Evolutionary conservation across 164 flowering plant genomes (phyloP).

Genomic region (Sedum album): DNA sequence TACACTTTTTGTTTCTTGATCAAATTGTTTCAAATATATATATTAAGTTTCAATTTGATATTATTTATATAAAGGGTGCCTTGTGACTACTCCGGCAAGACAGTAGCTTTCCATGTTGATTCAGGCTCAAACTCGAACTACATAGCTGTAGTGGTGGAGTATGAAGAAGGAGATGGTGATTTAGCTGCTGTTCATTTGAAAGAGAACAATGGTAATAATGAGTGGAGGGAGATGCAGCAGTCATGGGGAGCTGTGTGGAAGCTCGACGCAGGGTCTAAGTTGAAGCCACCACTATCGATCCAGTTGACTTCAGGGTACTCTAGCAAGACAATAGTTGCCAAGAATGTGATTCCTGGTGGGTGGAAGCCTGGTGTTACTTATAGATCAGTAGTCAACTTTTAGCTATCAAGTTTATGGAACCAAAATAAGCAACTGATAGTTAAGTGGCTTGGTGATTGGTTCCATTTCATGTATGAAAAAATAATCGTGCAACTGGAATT

Average conservation of each 20-base stretch:
- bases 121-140: conserved; percentile 45
- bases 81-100: conserved; percentile 40
- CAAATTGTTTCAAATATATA: too few relatives aligned
- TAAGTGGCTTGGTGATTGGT: conserved; percentile 7
- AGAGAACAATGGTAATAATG: conserved; percentile 10
- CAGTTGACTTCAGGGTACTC: conserved; percentile 30
- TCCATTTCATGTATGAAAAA: neutral
- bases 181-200: conserved; percentile 33
- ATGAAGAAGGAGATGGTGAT: conserved; percentile 52
- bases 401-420: neutral
- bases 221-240: conserved; percentile 44
- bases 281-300: conserved; percentile 47
- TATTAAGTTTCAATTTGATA: too few relatives aligned
- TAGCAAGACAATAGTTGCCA: conserved; percentile 31
- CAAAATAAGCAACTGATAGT: neutral
- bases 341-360: conserved; percentile 47
- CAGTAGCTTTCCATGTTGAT: conserved; percentile 44
- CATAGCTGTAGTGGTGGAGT: conserved; percentile 36
- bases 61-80: conserved; percentile 23
- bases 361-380: conserved; percentile 58
- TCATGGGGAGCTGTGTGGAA: conserved; percentile 74
- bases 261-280: conserved; percentile 23
- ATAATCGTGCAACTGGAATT: conserved; percentile 1
- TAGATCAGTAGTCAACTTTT: conserved; percentile 46
- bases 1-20: too few relatives aligned